phyloP scores from a whole-genome alignment of 139 green algal species.

The Raphidocelis subcapitata region DNA sequence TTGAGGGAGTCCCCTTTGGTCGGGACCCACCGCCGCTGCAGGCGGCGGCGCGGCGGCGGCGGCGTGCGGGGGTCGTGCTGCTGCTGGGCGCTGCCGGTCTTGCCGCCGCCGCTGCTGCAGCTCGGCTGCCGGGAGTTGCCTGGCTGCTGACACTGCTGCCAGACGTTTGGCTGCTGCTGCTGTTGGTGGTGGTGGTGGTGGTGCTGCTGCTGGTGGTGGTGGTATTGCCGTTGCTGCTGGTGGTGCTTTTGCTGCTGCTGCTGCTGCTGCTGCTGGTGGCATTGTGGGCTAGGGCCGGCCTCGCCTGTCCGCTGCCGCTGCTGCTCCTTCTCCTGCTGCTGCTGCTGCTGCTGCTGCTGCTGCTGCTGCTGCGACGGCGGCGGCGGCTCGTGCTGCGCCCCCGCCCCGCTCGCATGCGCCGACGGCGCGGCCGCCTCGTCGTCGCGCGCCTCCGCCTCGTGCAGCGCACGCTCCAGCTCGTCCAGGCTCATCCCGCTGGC shows the following conservation, averaged over 20 bases:
- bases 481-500: background rate
- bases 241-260: background rate
- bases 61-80: background rate
- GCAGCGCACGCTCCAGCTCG: conserved; percentile 2
- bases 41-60: background rate
- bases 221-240: background rate
- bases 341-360: background rate
- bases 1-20: background rate
- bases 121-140: no score
- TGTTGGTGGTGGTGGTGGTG: background rate
- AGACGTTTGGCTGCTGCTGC: no score
- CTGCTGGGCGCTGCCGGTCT: background rate
- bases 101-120: background rate
- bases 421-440: background rate
- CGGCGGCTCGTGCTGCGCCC: no score
- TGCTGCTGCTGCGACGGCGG: background rate
- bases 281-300: background rate
- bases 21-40: background rate
- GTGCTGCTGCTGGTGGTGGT: background rate
- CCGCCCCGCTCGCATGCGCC: no score
- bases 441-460: background rate
- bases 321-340: background rate
- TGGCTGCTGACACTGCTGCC: no score
- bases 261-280: conserved; percentile 10
- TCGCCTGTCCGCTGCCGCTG: background rate